These are phyloP conservation scores for Periconia sp. DNA, from an alignment of 2,329 filamentous ascomycete species.

Conservation along the genomic window DNA sequence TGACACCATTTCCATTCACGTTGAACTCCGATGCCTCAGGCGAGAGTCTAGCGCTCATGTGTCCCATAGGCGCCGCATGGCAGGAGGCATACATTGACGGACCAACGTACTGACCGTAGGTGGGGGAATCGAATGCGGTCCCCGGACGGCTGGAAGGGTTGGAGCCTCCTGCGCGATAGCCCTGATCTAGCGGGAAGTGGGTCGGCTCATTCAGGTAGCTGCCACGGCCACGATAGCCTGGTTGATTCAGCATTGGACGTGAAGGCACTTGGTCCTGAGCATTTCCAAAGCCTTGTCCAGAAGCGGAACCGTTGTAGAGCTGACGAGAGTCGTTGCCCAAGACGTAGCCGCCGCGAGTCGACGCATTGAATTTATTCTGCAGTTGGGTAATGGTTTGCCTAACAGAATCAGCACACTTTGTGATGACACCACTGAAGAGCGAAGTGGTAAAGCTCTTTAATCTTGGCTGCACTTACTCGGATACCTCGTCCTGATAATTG, in stretches of 20 bases:
- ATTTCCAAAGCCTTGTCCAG: conserved; percentile 29
- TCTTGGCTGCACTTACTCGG: no score
- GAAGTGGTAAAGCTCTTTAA: no score
- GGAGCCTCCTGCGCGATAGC: conserved; percentile 32
- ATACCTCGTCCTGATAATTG: conserved; percentile 51
- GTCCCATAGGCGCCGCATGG: conserved; percentile 46
- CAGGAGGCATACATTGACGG: conserved; percentile 34
- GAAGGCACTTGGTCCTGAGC: conserved; percentile 20
- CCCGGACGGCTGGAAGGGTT: conserved; percentile 44
- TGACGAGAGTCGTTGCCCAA: conserved; percentile 37
- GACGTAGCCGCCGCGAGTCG: conserved; percentile 47
- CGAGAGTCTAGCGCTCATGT: conserved; percentile 48
- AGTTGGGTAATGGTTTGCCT: conserved; percentile 58
- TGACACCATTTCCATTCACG: conserved; percentile 25
- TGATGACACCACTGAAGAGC: no score
- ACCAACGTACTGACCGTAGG: conserved; percentile 40
- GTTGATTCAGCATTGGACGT: conserved; percentile 26
- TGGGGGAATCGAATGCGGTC: conserved; percentile 43
- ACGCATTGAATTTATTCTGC: conserved; percentile 59
- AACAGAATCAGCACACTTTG: no score
- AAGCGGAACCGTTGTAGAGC: conserved; percentile 22
- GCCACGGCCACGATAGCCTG: conserved; percentile 36
- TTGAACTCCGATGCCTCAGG: conserved; percentile 56
- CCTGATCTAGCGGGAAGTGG: conserved; percentile 44
- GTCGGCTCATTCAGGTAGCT: conserved; percentile 45